Percentiles rank a stretch among this genome's conserved stretches.
Evolutionary conservation across 2,329 filamentous ascomycete genomes (phyloP).

Genomic region (Exophiala alcalophila): DNA sequence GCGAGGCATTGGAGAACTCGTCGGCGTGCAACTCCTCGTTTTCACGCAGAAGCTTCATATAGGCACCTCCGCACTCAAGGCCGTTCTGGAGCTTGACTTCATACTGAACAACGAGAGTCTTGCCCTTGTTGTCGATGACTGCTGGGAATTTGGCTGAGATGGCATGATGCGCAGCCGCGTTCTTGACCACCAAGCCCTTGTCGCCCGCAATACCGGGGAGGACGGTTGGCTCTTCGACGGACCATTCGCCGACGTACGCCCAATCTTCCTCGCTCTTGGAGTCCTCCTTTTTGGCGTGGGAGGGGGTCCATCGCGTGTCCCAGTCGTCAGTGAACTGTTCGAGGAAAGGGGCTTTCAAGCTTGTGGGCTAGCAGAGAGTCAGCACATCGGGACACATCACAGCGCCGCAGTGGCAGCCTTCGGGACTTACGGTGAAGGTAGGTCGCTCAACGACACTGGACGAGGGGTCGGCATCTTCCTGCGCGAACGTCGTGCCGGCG

Average conservation of each 20-base stretch:
- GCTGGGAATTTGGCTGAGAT: conserved; percentile 98
- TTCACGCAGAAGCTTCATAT: conserved; percentile 97
- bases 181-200: conserved; percentile 97
- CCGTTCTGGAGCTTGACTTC: conserved; percentile 99
- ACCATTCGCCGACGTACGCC: conserved; percentile 96
- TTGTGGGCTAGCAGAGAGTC: conserved; percentile 65
- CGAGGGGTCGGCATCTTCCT: conserved; percentile 53
- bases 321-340: conserved; percentile 98
- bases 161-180: conserved; percentile 95
- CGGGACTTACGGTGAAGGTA: conserved; percentile 75
- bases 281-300: conserved; percentile 94
- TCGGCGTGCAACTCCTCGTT: conserved; percentile 96
- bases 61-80: conserved; percentile 95
- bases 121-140: conserved; percentile 94
- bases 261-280: conserved; percentile 80
- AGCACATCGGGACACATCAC: no score
- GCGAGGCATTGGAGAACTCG: conserved; percentile 95
- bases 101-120: conserved; percentile 96
- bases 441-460: conserved; percentile 64
- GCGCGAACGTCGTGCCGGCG: conserved; percentile 62
- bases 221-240: conserved; percentile 87
- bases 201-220: conserved; percentile 92
- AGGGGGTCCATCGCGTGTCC: conserved; percentile 90
- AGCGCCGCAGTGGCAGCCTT: neutral
- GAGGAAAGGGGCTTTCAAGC: conserved; percentile 87